Evolutionary conservation across 164 flowering plant species (phyloP).

Genomic region (Stephania cephalantha): DNA sequence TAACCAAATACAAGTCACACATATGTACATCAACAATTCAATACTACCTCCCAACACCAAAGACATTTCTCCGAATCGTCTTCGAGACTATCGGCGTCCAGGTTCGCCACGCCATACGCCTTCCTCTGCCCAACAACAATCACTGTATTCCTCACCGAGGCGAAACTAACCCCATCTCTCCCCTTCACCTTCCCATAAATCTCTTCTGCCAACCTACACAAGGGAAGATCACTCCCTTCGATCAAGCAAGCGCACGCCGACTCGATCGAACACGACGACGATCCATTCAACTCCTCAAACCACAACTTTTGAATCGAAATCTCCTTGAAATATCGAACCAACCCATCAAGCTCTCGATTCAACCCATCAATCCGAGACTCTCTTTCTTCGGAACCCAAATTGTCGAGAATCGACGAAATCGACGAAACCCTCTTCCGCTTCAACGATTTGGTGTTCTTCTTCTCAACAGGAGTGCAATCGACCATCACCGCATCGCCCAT

Average conservation of each 20-base stretch:
- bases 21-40: background rate
- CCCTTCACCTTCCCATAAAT: constrained; percentile 43
- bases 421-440: constrained; percentile 21
- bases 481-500: background rate
- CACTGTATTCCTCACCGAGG: constrained; percentile 52
- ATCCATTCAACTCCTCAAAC: constrained; percentile 9
- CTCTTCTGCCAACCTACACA: constrained; percentile 51
- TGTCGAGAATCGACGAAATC: constrained; percentile 6
- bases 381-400: constrained; percentile 14
- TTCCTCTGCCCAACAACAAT: constrained; percentile 63
- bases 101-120: constrained; percentile 54
- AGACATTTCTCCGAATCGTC: constrained; percentile 57
- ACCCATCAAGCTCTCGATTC: constrained; percentile 17
- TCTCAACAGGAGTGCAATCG: background rate
- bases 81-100: constrained; percentile 81
- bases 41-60: constrained; percentile 96
- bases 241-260: constrained; percentile 49
- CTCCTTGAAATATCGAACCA: constrained; percentile 21
- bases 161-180: constrained; percentile 35
- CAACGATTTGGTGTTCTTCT: constrained; percentile 5
- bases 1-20: background rate
- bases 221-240: constrained; percentile 67
- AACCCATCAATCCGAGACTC: constrained; percentile 14
- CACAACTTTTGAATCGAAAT: constrained; percentile 11
- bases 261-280: constrained; percentile 8